Percentiles rank a stretch among this genome's conserved stretches.
Evolutionary conservation across 169 alveolate genomes (phyloP).

Genomic region (Theileria annulata): DNA sequence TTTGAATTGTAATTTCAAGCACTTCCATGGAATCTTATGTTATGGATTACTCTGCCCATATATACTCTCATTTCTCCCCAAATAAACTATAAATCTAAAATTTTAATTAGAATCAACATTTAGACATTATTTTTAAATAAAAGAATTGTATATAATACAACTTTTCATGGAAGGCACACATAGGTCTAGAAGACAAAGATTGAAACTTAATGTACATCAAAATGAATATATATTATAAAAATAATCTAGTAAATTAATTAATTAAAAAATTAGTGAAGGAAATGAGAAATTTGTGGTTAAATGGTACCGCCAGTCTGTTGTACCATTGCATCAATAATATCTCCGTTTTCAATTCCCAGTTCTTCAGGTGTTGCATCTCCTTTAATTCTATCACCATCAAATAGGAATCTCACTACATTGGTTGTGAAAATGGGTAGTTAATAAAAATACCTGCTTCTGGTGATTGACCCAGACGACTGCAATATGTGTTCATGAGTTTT

Average conservation of each 20-base stretch:
- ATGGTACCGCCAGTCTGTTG: constrained; percentile 92
- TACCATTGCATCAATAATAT: constrained; percentile 98
- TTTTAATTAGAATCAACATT: background rate
- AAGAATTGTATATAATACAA: background rate
- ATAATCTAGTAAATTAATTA: background rate
- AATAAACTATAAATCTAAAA: too few relatives aligned
- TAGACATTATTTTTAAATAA: background rate
- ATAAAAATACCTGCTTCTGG: constrained; percentile 76
- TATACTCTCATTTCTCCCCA: background rate
- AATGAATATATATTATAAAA: background rate
- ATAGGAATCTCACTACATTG: constrained; percentile 91
- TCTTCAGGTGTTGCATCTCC: constrained; percentile 94
- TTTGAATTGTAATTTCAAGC: background rate
- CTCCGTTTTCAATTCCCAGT: constrained; percentile 94
- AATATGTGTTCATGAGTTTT: constrained; percentile 96
- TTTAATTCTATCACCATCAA: constrained; percentile 95
- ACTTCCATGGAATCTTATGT: background rate
- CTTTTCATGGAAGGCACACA: background rate
- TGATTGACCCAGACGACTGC: constrained; percentile 92
- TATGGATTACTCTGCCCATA: background rate
- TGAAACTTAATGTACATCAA: background rate
- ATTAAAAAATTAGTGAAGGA: background rate
- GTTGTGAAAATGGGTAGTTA: background rate
- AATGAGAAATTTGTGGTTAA: background rate
- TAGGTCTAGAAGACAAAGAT: background rate